These are phyloP conservation scores for Triticum aestivum DNA, from an alignment of 176 grass and related monocot genomes.

Conservation along the genomic window DNA sequence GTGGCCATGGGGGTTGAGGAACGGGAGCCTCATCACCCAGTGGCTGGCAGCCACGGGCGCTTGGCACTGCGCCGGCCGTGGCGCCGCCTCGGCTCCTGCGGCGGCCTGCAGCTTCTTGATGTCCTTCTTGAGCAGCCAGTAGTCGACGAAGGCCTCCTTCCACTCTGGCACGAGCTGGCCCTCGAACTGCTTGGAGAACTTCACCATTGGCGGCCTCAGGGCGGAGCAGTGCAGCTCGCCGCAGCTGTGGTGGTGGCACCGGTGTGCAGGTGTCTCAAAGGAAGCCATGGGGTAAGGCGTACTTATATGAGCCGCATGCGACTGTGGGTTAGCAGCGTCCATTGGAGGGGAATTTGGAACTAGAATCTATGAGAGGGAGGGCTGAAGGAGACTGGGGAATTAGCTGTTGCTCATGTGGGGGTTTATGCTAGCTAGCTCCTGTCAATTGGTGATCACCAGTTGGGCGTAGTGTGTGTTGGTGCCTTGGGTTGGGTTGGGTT, in stretches of 20 bases:
- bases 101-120: conserved; percentile 69
- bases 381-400: conserved; percentile 29
- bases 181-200: conserved; percentile 98
- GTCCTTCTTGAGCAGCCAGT: conserved; percentile 93
- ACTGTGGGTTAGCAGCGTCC: not conserved
- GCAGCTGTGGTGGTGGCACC: not conserved
- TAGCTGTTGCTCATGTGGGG: conserved; percentile 21
- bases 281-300: conserved; percentile 25
- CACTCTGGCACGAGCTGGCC: conserved; percentile 93
- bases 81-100: not conserved
- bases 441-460: conserved; percentile 34
- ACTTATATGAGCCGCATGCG: conserved; percentile 66
- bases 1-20: conserved; percentile 58
- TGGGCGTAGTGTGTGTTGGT: conserved; percentile 29
- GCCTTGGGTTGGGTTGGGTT: not conserved
- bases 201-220: conserved; percentile 57
- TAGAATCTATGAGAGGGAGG: conserved; percentile 33
- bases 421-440: conserved; percentile 24
- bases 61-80: conserved; percentile 12
- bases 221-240: conserved; percentile 19
- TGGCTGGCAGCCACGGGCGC: conserved; percentile 13
- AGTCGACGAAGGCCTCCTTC: conserved; percentile 97
- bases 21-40: conserved; percentile 56
- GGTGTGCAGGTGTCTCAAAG: conserved; percentile 21
- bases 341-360: conserved; percentile 37